Percentiles rank a stretch among this genome's conserved stretches.
Conservation (phyloP, 176 grass and related monocot genomes). For the Hordeum marinum region DNA sequence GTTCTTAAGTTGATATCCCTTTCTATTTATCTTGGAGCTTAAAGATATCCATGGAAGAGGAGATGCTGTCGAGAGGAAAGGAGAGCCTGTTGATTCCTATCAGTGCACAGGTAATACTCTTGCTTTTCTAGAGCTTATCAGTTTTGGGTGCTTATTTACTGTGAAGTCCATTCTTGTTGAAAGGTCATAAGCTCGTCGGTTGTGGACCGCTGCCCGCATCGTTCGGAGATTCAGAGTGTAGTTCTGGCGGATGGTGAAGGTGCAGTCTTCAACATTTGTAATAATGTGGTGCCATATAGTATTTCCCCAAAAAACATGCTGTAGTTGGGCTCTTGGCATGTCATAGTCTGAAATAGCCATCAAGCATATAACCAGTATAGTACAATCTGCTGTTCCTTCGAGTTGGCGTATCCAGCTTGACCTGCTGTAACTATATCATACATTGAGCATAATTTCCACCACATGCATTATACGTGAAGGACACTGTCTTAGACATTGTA, state of each 20-base stretch:
- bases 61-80: constrained; percentile 59
- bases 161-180: constrained; percentile 9
- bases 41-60: constrained; percentile 79
- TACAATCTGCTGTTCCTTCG: neutral
- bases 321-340: neutral
- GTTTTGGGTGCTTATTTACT: neutral
- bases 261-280: constrained; percentile 15
- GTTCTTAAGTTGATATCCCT: constrained; percentile 24
- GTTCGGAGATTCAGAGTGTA: constrained; percentile 84
- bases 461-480: neutral
- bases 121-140: neutral
- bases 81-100: constrained; percentile 92
- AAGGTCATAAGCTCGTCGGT: constrained; percentile 82
- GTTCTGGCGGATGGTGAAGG: constrained; percentile 64
- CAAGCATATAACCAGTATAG: constrained; percentile 10
- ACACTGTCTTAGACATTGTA: neutral
- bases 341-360: neutral
- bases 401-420: constrained; percentile 4
- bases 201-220: constrained; percentile 77
- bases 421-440: neutral
- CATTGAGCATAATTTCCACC: neutral
- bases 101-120: constrained; percentile 46
- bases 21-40: neutral
- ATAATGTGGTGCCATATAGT: neutral
- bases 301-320: neutral